Evolutionary conservation across 2,329 filamentous ascomycete species (phyloP).

Genomic region (Trichophyton simii): DNA sequence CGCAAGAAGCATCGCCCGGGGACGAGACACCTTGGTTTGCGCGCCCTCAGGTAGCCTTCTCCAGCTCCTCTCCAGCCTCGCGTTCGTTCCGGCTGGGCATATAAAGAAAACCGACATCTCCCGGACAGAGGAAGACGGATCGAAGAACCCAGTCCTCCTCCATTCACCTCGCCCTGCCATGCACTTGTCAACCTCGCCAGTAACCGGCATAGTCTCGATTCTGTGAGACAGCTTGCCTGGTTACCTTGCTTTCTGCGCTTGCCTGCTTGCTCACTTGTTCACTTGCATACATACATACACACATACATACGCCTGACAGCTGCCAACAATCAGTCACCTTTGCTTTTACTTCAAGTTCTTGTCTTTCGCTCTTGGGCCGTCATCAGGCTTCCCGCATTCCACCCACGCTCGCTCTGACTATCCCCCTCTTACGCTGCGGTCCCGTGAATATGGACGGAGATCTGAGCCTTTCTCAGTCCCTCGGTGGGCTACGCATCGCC

Average conservation of each 20-base stretch:
- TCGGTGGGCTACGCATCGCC: constrained; percentile 90
- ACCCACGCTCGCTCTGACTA: not conserved
- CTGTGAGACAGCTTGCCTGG: constrained; percentile 10
- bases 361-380: not conserved
- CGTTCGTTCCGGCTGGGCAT: not conserved
- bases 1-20: not conserved
- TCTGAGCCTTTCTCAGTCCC: constrained; percentile 77
- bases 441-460: constrained; percentile 66
- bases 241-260: constrained; percentile 4
- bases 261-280: not conserved
- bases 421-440: not conserved
- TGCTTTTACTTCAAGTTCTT: not conserved
- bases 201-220: constrained; percentile 12
- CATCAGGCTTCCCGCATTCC: not conserved
- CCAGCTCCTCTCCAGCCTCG: not conserved
- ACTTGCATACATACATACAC: too few relatives aligned
- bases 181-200: constrained; percentile 5
- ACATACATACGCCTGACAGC: not conserved
- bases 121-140: not conserved
- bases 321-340: not conserved
- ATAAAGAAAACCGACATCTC: not conserved
- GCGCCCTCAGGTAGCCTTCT: not conserved
- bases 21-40: not conserved
- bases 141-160: not conserved
- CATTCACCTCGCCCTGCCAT: constrained; percentile 7